Evolutionary conservation across 176 grass and related monocot species (phyloP), one percentile per base, ranked within the genome.

Genomic region (Raddia distichophylla): DNA sequence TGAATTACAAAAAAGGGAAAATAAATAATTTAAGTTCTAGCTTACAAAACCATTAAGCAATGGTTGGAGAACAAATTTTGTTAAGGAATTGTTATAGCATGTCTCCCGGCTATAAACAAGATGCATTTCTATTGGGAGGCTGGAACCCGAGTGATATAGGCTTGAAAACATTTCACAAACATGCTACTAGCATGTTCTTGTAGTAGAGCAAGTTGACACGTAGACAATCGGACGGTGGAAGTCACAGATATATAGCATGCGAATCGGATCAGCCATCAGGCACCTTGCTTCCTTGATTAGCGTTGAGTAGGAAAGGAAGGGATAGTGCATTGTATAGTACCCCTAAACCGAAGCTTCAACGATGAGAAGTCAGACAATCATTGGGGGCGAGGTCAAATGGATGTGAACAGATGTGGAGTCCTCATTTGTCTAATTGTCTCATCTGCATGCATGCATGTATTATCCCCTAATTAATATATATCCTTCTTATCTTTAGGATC

Each of bases 361-460:
- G 54, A 44, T 55, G 76, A 75, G 47, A 84, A 89, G 69, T 84
- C 76, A 79, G 47, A 70, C 3, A 15, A 12, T 62, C n/a, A 64
- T 59, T 50, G 67, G 37, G 62, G 2, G 35, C 52, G 54, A 74
- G 69, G 86, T 88, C 81, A 80, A 80, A 76, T 75, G 71, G 34
- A 84, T 75, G 76, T 75, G 81, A 89, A 84, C 69, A 63, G 49
- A 84, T 80, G 69, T 58, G 71, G 64, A 74, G 46, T 75, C 54
- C 11, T 11, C 35, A 15, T 62, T 48, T 85, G 37, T 63, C 17
- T 27, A 27, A 27, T 27, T 27, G 27, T 27, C 17, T 17, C 20
- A 85, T 56, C 50, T 58, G 35, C 42, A 14, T 9, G 54, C 78
- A 16, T 13, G 44, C 20, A 9, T 48, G 16, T 9, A 14, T 8